phyloP scores from a whole-genome alignment of 345 rosid species.

The Gossypium herbaceum region DNA sequence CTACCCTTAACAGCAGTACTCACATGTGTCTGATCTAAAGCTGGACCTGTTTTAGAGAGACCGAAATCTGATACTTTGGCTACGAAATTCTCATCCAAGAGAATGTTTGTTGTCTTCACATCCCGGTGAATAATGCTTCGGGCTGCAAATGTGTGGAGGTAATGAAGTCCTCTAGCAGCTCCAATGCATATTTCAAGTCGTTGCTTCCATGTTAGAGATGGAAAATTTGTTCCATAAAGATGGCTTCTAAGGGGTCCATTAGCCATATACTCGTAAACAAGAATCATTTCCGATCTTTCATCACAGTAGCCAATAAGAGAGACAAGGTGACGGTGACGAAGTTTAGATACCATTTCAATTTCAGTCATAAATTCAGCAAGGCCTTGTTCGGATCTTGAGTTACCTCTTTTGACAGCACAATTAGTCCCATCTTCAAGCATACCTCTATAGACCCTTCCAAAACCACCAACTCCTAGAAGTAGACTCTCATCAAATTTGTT shows the following conservation, averaged over 20 bases:
- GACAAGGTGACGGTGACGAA: conserved; percentile 91
- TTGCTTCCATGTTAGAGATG: conserved; percentile 91
- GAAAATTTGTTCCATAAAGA: conserved; percentile 86
- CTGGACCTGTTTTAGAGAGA: conserved; percentile 88
- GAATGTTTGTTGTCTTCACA: conserved; percentile 94
- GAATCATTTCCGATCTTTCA: conserved; percentile 89
- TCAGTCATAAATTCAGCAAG: conserved; percentile 95
- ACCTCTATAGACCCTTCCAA: conserved; percentile 90
- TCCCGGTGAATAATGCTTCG: conserved; percentile 97
- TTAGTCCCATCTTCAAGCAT: conserved; percentile 81
- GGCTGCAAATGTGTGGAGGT: conserved; percentile 93
- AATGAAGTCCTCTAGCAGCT: conserved; percentile 93
- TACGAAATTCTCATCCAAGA: conserved; percentile 81
- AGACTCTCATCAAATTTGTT: conserved; percentile 81
- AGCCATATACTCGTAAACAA: conserved; percentile 98
- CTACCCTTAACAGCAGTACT: conserved; percentile 99
- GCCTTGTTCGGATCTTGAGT: conserved; percentile 96
- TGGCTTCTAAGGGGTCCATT: conserved; percentile 97
- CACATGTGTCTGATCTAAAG: conserved; percentile 90
- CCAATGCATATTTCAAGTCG: conserved; percentile 96
- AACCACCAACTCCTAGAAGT: conserved; percentile 95
- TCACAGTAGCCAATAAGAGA: conserved; percentile 94
- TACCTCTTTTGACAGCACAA: conserved; percentile 94
- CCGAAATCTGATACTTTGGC: conserved; percentile 99
- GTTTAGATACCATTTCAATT: conserved; percentile 93